These are phyloP conservation scores for Emergomyces africanus DNA, from an alignment of 2,329 filamentous ascomycete species.

Conservation along the genomic window DNA sequence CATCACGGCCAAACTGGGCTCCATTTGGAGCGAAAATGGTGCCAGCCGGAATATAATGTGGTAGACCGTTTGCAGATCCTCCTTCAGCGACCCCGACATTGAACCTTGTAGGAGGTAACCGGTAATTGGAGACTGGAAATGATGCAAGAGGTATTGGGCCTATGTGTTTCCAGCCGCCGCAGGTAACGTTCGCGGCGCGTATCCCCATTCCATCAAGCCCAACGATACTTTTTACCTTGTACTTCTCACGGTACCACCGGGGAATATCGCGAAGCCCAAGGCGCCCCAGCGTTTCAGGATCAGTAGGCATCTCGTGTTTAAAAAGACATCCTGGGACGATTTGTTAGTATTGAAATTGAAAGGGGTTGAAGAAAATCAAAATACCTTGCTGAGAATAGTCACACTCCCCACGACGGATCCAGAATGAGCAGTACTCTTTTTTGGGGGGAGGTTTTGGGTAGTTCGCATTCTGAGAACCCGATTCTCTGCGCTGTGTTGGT, in stretches of 20 bases:
- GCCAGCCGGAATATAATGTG: background rate
- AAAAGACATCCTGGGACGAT: constrained; percentile 57
- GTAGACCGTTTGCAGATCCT: background rate
- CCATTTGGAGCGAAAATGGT: background rate
- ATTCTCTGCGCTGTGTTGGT: background rate
- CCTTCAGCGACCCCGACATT: background rate
- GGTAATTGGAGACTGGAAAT: background rate
- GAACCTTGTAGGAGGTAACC: background rate
- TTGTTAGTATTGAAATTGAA: background rate
- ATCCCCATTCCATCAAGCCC: background rate
- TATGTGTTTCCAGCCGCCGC: background rate
- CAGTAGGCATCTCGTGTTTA: constrained; percentile 78
- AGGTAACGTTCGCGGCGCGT: background rate
- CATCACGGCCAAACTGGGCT: background rate
- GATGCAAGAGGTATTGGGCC: background rate
- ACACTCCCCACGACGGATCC: constrained; percentile 76
- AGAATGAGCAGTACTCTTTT: constrained; percentile 47
- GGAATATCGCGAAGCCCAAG: constrained; percentile 53
- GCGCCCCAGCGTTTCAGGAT: constrained; percentile 50
- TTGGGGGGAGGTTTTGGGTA: constrained; percentile 3
- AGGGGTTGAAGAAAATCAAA: background rate
- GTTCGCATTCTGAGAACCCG: background rate
- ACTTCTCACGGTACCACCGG: constrained; percentile 43
- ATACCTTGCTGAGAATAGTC: constrained; percentile 64
- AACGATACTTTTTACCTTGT: constrained; percentile 9